Evolutionary conservation across 2,329 filamentous ascomycete genomes (phyloP), one percentile per base, ranked within the genome.

Genomic region (Decorospora gaudefroyi): DNA sequence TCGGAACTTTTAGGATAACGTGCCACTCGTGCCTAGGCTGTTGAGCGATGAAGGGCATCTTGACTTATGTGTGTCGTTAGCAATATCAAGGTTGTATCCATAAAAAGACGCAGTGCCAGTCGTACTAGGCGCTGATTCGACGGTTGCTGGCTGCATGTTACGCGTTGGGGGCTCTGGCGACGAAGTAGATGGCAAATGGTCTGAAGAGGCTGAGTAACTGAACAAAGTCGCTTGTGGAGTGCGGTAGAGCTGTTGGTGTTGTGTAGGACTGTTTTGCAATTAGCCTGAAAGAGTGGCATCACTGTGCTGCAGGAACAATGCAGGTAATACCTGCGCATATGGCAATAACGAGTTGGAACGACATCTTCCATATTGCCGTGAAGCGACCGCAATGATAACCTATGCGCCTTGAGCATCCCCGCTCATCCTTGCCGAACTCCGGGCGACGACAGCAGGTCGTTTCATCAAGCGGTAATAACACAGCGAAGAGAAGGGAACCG

Each of bases 311-410:
- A 57, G 55, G 51, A 52, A 59, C 47, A 46, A 53, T 27, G 46
- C 51, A 51, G 42, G 46, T 44, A 51, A 55, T 51, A 49, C 50
- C 36, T 46, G 42, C 42, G 34, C 38, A 38, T 42, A 42, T 17
- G 21, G 21, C 30, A 39, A 10, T 22, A 31, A 40, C 15, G 18
- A 38, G 11, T 39, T 50, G 30, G 32, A 39, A 51, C 34, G 21
- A 37, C 42, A 53, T 63, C 39, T 51, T 61, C 46, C 53, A 62
- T 54, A 61, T 62, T 61, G 51, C 44, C 41, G 33, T 41, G 35
- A 52, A 53, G 44, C 46, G 42, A 46, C 37, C 35, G 45, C 31
- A 16, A 46, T 39, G 25, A 26, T 32, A 35, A 47, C 30, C 37
- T 29, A 39, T 49, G 47, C 48, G 38, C 45, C 41, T 17, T 45